phyloP scores from a whole-genome alignment of 2,329 filamentous ascomycete genomes.

The Cladosporium austrohemisphaericum region DNA sequence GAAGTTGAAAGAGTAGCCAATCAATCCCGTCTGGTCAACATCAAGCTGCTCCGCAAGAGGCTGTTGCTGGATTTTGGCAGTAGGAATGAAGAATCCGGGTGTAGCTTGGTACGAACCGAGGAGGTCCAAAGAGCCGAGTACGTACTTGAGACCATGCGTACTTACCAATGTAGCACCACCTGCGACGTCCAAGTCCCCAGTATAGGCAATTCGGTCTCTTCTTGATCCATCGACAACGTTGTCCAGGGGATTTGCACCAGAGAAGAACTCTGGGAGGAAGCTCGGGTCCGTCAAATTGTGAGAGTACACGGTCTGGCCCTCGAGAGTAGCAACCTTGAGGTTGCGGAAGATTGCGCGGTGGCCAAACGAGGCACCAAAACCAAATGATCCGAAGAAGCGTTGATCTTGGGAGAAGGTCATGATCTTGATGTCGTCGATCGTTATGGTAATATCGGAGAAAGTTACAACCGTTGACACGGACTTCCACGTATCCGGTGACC shows the following conservation, averaged over 20 bases:
- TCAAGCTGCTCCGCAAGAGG: background rate
- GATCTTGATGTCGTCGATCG: background rate
- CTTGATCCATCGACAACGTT: background rate
- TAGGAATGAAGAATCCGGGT: conserved; percentile 2
- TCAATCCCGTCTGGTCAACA: background rate
- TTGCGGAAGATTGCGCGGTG: background rate
- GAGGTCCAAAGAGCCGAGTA: background rate
- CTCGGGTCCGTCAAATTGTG: background rate
- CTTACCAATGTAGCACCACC: background rate
- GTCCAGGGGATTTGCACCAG: background rate
- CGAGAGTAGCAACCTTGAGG: background rate
- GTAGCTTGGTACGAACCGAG: background rate
- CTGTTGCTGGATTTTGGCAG: conserved; percentile 6
- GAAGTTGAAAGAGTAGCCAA: conserved; percentile 6
- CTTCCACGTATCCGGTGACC: background rate
- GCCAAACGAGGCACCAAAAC: conserved; percentile 1
- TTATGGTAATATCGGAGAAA: background rate
- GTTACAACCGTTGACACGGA: background rate
- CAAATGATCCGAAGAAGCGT: background rate
- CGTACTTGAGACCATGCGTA: conserved; percentile 1
- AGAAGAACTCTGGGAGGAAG: conserved; percentile 1
- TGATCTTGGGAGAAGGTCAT: background rate
- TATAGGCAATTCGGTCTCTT: background rate
- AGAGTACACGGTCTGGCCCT: background rate
- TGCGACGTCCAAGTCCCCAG: background rate